Evolutionary conservation across 2,329 filamentous ascomycete species (phyloP).

Genomic region (Diaporthe capsici): DNA sequence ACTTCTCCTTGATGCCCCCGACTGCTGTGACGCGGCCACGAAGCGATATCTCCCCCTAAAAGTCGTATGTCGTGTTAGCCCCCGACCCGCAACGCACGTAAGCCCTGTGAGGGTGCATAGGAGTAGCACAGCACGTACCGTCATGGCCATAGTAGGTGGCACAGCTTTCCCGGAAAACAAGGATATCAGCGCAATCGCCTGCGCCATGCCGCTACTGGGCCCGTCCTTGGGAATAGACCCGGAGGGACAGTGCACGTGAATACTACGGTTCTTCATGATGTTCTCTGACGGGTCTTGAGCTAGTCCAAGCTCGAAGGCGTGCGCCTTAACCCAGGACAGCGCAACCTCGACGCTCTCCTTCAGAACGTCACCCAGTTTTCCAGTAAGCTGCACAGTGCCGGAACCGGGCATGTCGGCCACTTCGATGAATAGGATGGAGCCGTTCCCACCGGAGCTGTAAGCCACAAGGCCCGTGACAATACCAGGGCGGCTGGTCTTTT

Average conservation of each 20-base stretch:
- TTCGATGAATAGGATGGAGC: constrained; percentile 98
- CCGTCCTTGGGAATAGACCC: constrained; percentile 97
- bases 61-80: constrained; percentile 47
- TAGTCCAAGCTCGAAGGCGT: constrained; percentile 91
- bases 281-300: constrained; percentile 86
- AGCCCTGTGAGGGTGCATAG: constrained; percentile 30
- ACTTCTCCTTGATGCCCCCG: constrained; percentile 98
- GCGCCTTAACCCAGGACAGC: constrained; percentile 95
- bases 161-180: constrained; percentile 90
- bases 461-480: constrained; percentile 97
- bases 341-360: constrained; percentile 98
- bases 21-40: constrained; percentile 93
- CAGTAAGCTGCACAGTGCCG: constrained; percentile 93
- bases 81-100: constrained; percentile 45
- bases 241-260: constrained; percentile 96
- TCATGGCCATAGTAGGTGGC: constrained; percentile 96
- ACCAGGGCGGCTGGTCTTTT: constrained; percentile 85
- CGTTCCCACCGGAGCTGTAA: constrained; percentile 92
- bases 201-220: constrained; percentile 88
- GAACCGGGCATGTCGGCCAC: constrained; percentile 96
- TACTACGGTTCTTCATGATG: constrained; percentile 94
- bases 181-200: constrained; percentile 93
- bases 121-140: constrained; percentile 63
- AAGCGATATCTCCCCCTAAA: constrained; percentile 79
- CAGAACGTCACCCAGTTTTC: constrained; percentile 94